Evolutionary conservation across 257 asterid genomes (phyloP).

Genomic region (Coffea eugenioides): DNA sequence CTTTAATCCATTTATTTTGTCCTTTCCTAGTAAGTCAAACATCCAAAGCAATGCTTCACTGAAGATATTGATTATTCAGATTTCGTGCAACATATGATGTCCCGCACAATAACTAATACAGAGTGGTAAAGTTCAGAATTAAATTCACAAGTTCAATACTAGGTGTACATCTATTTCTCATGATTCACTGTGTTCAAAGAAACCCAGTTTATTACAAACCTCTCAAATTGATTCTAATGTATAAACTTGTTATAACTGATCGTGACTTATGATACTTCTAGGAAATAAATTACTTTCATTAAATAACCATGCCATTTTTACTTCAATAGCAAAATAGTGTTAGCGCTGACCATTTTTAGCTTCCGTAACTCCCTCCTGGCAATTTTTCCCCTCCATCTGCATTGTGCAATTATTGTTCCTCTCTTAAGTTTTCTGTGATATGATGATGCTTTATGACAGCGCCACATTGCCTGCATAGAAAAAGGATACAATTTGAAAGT

Average conservation of each 20-base stretch:
- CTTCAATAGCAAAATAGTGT: constrained; percentile 25
- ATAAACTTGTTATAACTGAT: background rate
- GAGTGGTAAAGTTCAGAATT: background rate
- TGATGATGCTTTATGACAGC: constrained; percentile 60
- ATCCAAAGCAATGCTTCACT: background rate
- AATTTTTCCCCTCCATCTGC: constrained; percentile 83
- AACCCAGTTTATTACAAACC: background rate
- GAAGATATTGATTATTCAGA: background rate
- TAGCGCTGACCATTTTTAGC: constrained; percentile 74
- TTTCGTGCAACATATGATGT: background rate
- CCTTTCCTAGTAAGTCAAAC: background rate
- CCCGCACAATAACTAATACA: background rate
- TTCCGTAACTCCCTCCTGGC: constrained; percentile 79
- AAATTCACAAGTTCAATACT: background rate
- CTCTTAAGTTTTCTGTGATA: constrained; percentile 62
- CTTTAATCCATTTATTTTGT: background rate
- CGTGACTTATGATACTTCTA: background rate
- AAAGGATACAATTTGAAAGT: constrained; percentile 25
- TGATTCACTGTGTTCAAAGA: background rate
- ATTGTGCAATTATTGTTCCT: constrained; percentile 75
- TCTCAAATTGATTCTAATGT: background rate
- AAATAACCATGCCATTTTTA: background rate
- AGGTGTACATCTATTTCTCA: background rate
- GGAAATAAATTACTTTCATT: background rate
- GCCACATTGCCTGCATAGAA: constrained; percentile 76